These are phyloP conservation scores for Phialophora verrucosa DNA, from an alignment of 2,329 filamentous ascomycete species.

Conservation along the genomic window DNA sequence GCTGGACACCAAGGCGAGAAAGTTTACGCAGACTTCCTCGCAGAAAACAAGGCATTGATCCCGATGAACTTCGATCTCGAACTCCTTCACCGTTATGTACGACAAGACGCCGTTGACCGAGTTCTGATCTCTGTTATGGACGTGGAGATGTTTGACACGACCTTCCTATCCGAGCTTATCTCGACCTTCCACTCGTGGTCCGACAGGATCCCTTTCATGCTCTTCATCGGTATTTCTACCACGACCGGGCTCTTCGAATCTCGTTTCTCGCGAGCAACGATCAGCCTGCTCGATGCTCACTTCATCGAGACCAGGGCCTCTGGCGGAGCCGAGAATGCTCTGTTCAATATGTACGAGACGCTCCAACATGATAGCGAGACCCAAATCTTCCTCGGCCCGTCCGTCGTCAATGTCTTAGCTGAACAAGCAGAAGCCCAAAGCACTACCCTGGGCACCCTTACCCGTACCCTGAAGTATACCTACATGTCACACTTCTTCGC, in stretches of 20 bases:
- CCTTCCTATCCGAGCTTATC: slow-evolving; percentile 53
- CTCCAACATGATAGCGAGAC: slow-evolving; percentile 48
- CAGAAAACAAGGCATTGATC: slow-evolving; percentile 48
- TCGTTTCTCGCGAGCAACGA: slow-evolving; percentile 59
- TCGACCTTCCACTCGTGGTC: slow-evolving; percentile 62
- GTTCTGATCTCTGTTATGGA: slow-evolving; percentile 53
- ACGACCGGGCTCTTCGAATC: slow-evolving; percentile 67
- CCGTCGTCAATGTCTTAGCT: slow-evolving; percentile 57
- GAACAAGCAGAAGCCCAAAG: slow-evolving; percentile 65
- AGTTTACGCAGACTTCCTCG: slow-evolving; percentile 48
- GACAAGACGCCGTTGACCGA: slow-evolving; percentile 46
- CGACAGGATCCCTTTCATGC: slow-evolving; percentile 65
- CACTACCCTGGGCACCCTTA: slow-evolving; percentile 63
- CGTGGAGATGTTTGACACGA: slow-evolving; percentile 55
- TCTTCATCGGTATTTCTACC: slow-evolving; percentile 67
- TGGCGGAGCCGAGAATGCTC: slow-evolving; percentile 44
- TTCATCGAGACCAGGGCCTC: slow-evolving; percentile 55
- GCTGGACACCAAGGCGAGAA: slow-evolving; percentile 49
- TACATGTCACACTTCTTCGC: slow-evolving; percentile 70
- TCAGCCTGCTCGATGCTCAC: slow-evolving; percentile 59
- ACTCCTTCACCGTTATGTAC: slow-evolving; percentile 51
- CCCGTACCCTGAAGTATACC: slow-evolving; percentile 62
- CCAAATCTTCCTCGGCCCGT: slow-evolving; percentile 57
- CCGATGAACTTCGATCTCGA: slow-evolving; percentile 55
- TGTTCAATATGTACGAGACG: slow-evolving; percentile 46